Percentiles rank a stretch among this genome's conserved stretches.
Conservation (phyloP, 768 basidiomycete genomes). For the Boletus rubescentipes region DNA sequence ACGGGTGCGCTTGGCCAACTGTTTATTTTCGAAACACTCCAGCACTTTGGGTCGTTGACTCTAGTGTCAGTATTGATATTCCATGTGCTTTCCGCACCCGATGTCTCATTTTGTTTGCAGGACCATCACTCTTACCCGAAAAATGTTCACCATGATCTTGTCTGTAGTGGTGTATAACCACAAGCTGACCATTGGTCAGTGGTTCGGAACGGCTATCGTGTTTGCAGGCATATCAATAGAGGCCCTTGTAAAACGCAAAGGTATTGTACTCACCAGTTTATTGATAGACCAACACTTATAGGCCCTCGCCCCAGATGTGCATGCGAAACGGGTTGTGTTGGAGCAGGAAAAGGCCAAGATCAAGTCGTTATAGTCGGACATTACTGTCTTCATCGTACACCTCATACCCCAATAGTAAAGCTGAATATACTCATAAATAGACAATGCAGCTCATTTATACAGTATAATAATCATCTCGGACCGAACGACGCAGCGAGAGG, state of each 20-base stretch:
- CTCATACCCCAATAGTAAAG: slow-evolving; percentile 15
- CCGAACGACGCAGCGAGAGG: not conserved
- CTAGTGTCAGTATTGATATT: slow-evolving; percentile 61
- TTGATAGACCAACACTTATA: slow-evolving; percentile 2
- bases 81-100: not conserved
- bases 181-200: slow-evolving; percentile 79
- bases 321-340: slow-evolving; percentile 73
- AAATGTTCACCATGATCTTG: slow-evolving; percentile 96
- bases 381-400: not conserved
- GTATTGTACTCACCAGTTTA: slow-evolving; percentile 38
- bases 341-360: slow-evolving; percentile 85
- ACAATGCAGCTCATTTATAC: slow-evolving; percentile 22
- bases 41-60: slow-evolving; percentile 88
- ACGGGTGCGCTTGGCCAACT: slow-evolving; percentile 94
- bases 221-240: slow-evolving; percentile 96
- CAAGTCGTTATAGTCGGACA: slow-evolving; percentile 61
- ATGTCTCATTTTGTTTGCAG: slow-evolving; percentile 37
- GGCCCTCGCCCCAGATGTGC: slow-evolving; percentile 55
- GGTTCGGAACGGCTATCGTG: slow-evolving; percentile 88
- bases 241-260: slow-evolving; percentile 87
- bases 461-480: slow-evolving; percentile 23
- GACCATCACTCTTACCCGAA: slow-evolving; percentile 93
- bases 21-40: slow-evolving; percentile 96
- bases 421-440: slow-evolving; percentile 17
- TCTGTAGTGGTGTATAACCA: slow-evolving; percentile 94